These are phyloP conservation scores for Suhomyces kunorum DNA, from an alignment of 1,139 yeast genomes.

Conservation along the genomic window DNA sequence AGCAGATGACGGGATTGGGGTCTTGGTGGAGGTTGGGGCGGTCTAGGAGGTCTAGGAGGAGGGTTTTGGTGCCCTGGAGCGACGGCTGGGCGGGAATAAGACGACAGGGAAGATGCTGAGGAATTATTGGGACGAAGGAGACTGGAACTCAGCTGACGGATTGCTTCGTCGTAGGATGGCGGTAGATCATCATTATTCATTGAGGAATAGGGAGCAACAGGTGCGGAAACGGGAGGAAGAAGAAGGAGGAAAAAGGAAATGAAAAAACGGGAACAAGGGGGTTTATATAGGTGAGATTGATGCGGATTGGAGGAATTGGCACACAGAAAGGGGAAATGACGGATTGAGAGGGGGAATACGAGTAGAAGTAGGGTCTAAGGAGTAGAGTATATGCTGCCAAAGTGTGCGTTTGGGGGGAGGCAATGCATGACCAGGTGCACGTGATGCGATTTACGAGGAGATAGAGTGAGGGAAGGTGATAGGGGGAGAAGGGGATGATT, in stretches of 20 bases:
- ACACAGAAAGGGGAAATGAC: too few species aligned
- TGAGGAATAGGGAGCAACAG: neutral
- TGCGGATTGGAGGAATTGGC: too few species aligned
- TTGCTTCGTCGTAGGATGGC: conserved; percentile 24
- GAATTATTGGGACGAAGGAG: conserved; percentile 10
- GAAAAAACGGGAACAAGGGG: too few species aligned
- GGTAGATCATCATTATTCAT: conserved; percentile 17
- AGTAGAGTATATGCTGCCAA: too few species aligned
- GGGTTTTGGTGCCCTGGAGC: neutral
- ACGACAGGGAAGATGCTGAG: conserved; percentile 5
- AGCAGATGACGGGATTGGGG: conserved; percentile 9
- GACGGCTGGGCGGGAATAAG: conserved; percentile 2
- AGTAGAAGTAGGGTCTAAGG: too few species aligned
- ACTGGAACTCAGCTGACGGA: conserved; percentile 5
- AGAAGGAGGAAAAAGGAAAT: neutral
- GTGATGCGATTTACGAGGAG: too few species aligned
- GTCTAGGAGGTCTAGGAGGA: neutral
- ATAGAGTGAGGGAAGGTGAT: too few species aligned
- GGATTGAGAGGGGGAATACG: too few species aligned
- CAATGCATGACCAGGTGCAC: too few species aligned
- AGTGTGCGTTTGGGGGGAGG: too few species aligned
- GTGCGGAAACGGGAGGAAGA: neutral
- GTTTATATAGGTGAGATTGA: too few species aligned
- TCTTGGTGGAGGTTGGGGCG: conserved; percentile 5
- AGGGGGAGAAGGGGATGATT: too few species aligned